Base-by-base conservation (phyloP, 176 grass and related monocot genomes). In the Secale cereale region DNA sequence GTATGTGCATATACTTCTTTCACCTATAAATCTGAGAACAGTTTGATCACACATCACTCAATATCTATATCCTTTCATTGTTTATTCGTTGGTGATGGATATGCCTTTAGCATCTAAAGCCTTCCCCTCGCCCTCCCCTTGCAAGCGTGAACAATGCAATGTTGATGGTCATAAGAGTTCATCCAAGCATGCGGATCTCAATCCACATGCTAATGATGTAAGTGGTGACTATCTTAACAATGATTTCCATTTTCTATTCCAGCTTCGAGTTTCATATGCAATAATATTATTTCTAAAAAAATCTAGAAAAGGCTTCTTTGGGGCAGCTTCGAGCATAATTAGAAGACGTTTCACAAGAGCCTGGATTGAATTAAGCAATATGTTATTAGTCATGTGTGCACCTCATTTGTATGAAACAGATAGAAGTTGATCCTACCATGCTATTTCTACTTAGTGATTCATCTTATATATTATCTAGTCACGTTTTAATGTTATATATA, bases 71-170 rank as follows among this genome's bases (percentile, higher is more conserved):
- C 19, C 8, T 70, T 85, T 0, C 13, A 37, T 41, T 81, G 4
- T 4, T 11, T 76, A 36, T 43, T n/a, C 4, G 6, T 59, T 27
- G 45, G 11, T 20, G 31, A 90, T 90, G 88, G 65, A 90, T 57
- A 22, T 86, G 15, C 78, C 65, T 65, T 82, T 90, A 57, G 83
- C 88, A 73, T 89, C 89, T 30, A 87, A 87, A 79, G 17, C 35
- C 37, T 75, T 59, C 8, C 35, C 66, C 10, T 78, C 75, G 8
- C 69, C 69, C 77, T 87, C 66, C 1, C 56, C 33, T 79, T 37
- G 16, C 0, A 90, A 78, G 65, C 25, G 2, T 10, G 56, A 78
- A 14, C 82, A 86, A 64, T 26, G 12, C 1, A 10, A 9, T 31
- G 1, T 1, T 8, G 10, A 59, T 65, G 79, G 43, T 22, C 16